These are phyloP conservation scores for Mortierella sp. DNA, from an alignment of 371 early-diverging fungal genomes.

Conservation along the genomic window DNA sequence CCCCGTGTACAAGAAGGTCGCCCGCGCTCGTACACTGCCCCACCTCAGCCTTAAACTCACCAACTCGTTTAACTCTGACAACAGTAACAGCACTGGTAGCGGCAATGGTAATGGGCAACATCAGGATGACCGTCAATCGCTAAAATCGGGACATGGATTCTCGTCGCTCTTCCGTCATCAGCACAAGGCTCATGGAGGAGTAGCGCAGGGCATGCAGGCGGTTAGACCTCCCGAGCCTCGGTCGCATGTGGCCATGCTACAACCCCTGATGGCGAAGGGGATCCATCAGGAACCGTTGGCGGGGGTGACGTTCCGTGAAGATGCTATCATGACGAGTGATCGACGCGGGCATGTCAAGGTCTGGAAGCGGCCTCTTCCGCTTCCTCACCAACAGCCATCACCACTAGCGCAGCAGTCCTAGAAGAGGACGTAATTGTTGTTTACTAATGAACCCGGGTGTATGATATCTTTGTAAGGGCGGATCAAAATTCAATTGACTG, in stretches of 20 bases:
- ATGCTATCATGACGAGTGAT: constrained; percentile 88
- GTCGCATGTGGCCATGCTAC: constrained; percentile 82
- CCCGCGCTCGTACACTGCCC: constrained; percentile 36
- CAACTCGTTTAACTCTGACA: constrained; percentile 5
- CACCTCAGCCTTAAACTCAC: constrained; percentile 27
- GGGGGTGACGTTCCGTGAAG: constrained; percentile 84
- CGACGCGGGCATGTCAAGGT: constrained; percentile 83
- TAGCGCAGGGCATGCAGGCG: constrained; percentile 31
- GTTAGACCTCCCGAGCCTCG: constrained; percentile 77
- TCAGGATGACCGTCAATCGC: constrained; percentile 29
- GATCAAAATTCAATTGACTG: no score
- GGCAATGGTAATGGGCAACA: constrained; percentile 17
- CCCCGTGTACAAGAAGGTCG: constrained; percentile 34
- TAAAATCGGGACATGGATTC: constrained; percentile 55
- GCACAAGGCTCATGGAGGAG: constrained; percentile 38
- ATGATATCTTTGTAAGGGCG: no score
- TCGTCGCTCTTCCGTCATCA: constrained; percentile 55
- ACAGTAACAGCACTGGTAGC: not conserved
- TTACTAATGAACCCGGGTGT: no score
- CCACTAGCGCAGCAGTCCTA: no score
- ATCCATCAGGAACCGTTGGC: constrained; percentile 84
- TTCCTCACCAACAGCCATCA: constrained; percentile 10
- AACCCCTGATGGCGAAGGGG: constrained; percentile 79
- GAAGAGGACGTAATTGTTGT: not conserved
- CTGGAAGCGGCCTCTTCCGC: constrained; percentile 80